phyloP scores from a whole-genome alignment of 768 basidiomycete genomes.

The Ramaria sp. region DNA sequence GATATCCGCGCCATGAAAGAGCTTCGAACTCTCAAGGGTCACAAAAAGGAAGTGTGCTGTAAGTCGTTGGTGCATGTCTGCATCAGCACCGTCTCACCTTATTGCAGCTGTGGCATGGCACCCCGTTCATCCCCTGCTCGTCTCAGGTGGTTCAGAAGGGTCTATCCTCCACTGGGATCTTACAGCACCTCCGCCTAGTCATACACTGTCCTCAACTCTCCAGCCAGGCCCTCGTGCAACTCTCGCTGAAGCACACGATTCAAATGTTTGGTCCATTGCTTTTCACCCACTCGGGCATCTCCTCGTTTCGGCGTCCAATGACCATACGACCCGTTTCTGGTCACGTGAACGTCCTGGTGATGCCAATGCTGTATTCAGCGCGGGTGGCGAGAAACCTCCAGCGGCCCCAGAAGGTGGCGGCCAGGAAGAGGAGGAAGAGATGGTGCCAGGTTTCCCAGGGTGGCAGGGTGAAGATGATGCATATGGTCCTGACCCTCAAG shows the following conservation, averaged over 20 bases:
- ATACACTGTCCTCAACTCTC: constrained; percentile 18
- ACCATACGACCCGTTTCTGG: constrained; percentile 99
- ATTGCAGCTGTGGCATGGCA: constrained; percentile 85
- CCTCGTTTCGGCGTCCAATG: constrained; percentile 89
- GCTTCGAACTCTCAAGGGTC: constrained; percentile 81
- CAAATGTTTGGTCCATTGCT: constrained; percentile 90
- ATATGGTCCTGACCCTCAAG: constrained; percentile 12
- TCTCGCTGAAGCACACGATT: constrained; percentile 95
- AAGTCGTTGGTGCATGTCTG: constrained; percentile 22
- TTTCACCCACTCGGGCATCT: constrained; percentile 96
- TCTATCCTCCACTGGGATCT: constrained; percentile 93
- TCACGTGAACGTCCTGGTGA: constrained; percentile 85
- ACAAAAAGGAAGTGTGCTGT: constrained; percentile 99
- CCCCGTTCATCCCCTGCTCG: constrained; percentile 83
- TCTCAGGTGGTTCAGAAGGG: constrained; percentile 91
- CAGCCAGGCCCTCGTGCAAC: constrained; percentile 56
- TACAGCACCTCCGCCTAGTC: constrained; percentile 26
- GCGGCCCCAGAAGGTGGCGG: constrained; percentile 45
- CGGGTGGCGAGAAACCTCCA: constrained; percentile 78
- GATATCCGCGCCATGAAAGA: constrained; percentile 99
- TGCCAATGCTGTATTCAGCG: constrained; percentile 61
- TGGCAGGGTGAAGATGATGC: constrained; percentile 12
- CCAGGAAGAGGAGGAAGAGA: constrained; percentile 65
- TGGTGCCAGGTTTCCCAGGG: constrained; percentile 59
- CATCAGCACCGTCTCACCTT: not conserved